phyloP scores from a whole-genome alignment of 148 eudicot species.

The Gaultheria prostrata region DNA sequence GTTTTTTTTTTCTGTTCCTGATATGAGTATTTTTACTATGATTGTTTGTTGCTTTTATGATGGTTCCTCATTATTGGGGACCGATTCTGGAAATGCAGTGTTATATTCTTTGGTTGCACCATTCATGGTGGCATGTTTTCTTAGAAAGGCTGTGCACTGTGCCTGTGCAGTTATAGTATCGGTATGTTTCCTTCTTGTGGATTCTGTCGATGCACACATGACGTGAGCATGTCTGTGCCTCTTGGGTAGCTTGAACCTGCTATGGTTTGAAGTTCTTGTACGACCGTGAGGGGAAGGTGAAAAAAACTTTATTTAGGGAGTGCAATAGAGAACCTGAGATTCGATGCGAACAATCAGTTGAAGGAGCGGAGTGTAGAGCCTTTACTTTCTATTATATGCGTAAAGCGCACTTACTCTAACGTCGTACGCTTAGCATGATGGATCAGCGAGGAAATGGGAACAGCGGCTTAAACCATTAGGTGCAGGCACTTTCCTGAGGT shows the following conservation, averaged over 20 bases:
- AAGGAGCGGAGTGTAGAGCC: too few species aligned
- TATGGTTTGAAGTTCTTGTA: slow-evolving; percentile 4
- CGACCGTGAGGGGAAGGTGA: too few species aligned
- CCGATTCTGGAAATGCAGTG: neutral
- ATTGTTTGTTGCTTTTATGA: neutral
- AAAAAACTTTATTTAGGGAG: too few species aligned
- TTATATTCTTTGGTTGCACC: neutral
- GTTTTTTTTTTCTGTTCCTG: neutral
- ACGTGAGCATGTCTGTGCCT: neutral
- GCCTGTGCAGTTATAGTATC: neutral
- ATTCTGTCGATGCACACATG: neutral
- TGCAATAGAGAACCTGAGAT: too few species aligned
- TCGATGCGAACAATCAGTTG: too few species aligned
- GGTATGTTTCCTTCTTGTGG: neutral
- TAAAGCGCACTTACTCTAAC: neutral
- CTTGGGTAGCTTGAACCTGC: neutral
- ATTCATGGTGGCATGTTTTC: neutral
- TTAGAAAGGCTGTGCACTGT: neutral
- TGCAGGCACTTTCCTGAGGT: neutral
- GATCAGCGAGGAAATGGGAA: neutral
- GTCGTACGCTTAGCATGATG: neutral
- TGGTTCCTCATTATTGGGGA: neutral
- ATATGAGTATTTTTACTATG: neutral
- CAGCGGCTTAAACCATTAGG: neutral
- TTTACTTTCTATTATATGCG: too few species aligned